Conservation (phyloP, 2,329 filamentous ascomycete species). For the Claviceps purpurea region DNA sequence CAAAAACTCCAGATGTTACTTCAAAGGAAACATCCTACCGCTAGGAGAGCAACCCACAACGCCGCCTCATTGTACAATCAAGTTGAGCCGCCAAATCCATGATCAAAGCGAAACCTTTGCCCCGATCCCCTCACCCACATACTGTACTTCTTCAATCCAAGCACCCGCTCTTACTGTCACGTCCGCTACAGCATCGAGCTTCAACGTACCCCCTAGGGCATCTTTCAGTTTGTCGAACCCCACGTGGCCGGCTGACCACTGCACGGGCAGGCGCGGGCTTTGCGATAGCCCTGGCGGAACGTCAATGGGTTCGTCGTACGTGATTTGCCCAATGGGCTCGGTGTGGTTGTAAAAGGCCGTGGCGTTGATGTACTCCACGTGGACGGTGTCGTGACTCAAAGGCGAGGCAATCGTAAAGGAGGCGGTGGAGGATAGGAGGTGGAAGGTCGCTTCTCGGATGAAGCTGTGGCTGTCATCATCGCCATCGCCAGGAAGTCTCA, state of each 20-base stretch:
- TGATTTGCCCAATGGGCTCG: slow-evolving; percentile 63
- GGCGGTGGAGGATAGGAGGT: slow-evolving; percentile 75
- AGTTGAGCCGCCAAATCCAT: not conserved
- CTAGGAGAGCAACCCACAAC: too few relatives aligned
- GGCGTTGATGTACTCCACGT: slow-evolving; percentile 68
- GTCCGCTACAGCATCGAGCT: slow-evolving; percentile 63
- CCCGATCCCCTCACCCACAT: slow-evolving; percentile 55
- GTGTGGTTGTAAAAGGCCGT: slow-evolving; percentile 75
- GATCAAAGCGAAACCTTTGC: slow-evolving; percentile 34
- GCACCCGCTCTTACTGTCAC: slow-evolving; percentile 62
- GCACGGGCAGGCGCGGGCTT: slow-evolving; percentile 68
- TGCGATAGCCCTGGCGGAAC: slow-evolving; percentile 61
- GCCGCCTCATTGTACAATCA: too few relatives aligned
- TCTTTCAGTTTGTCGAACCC: slow-evolving; percentile 72
- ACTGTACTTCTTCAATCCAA: slow-evolving; percentile 63
- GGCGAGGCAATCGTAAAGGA: slow-evolving; percentile 76
- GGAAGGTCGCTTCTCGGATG: slow-evolving; percentile 74
- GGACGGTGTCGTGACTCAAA: slow-evolving; percentile 56
- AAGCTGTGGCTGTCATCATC: slow-evolving; percentile 41
- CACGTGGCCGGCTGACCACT: slow-evolving; percentile 62
- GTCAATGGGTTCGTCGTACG: slow-evolving; percentile 60
- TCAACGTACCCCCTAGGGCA: slow-evolving; percentile 67
- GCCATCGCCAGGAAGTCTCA: slow-evolving; percentile 40
- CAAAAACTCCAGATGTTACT: too few relatives aligned
- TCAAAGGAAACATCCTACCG: too few relatives aligned